Evolutionary conservation across 495 filamentous ascomycete species (phyloP).

Genomic region (Aspergillus biplanus): DNA sequence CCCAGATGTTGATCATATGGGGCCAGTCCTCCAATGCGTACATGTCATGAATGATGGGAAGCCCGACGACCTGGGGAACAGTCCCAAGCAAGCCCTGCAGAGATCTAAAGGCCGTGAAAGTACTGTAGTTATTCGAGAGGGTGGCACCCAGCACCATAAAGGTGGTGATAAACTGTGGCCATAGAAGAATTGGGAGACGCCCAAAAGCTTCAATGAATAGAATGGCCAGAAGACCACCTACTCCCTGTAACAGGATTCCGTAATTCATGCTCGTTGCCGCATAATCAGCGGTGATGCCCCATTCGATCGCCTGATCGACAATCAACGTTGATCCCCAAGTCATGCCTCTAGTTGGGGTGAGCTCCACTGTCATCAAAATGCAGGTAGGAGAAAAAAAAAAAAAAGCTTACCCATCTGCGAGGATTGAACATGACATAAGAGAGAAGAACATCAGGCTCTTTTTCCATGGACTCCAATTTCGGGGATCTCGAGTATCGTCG

Average conservation of each 20-base stretch:
- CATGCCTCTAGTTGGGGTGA: constrained; percentile 41
- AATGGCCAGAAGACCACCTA: constrained; percentile 57
- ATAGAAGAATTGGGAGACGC: constrained; percentile 53
- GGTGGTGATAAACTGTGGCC: constrained; percentile 52
- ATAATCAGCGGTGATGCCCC: constrained; percentile 46
- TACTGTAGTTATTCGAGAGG: constrained; percentile 45
- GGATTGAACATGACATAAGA: constrained; percentile 41
- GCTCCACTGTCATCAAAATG: constrained; percentile 22
- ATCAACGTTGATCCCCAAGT: constrained; percentile 56
- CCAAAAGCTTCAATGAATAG: constrained; percentile 54
- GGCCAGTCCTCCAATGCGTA: constrained; percentile 51
- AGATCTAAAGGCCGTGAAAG: constrained; percentile 55
- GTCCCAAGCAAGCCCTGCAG: constrained; percentile 56
- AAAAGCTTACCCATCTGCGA: constrained; percentile 40
- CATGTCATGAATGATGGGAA: constrained; percentile 52
- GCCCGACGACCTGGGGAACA: constrained; percentile 49
- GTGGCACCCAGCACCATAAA: constrained; percentile 53
- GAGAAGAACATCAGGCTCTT: constrained; percentile 41
- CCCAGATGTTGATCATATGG: constrained; percentile 55
- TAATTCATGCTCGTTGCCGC: constrained; percentile 52
- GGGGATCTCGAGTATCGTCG: constrained; percentile 28
- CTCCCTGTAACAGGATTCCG: constrained; percentile 55
- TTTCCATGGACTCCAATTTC: constrained; percentile 33
- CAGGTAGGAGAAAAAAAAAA: background rate
- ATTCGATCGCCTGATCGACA: constrained; percentile 50